Percentiles rank a stretch among this genome's conserved stretches.
Evolutionary conservation across 768 basidiomycete genomes (phyloP).

Genomic region (Phallus indusiatus): DNA sequence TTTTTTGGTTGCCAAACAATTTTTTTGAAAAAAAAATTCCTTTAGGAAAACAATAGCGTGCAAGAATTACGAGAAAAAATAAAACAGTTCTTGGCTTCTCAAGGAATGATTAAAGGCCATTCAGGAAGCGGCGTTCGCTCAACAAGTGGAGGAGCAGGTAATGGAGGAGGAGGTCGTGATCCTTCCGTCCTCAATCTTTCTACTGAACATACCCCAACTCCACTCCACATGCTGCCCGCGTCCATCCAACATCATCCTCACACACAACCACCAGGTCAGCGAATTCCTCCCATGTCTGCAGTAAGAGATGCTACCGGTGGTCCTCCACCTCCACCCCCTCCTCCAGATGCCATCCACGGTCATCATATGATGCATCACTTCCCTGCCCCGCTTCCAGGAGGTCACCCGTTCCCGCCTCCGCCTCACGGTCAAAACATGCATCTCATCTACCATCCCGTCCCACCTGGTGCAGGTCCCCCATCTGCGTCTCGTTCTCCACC

Average conservation of each 20-base stretch:
- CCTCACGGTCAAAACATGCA: conserved; percentile 39
- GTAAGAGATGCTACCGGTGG: conserved; percentile 3
- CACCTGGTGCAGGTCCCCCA: not conserved
- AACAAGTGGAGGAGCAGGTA: conserved; percentile 27
- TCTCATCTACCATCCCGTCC: conserved; percentile 12
- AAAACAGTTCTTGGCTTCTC: conserved; percentile 66
- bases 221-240: conserved; percentile 24
- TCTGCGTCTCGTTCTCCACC: conserved; percentile 16
- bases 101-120: conserved; percentile 87
- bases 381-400: conserved; percentile 1
- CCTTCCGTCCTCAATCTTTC: conserved; percentile 36
- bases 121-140: conserved; percentile 58
- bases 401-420: conserved; percentile 26
- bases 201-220: conserved; percentile 25
- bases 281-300: conserved; percentile 4
- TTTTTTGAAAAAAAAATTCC: too few species aligned
- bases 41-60: conserved; percentile 62
- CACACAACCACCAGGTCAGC: not conserved
- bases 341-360: not conserved
- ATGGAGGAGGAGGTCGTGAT: conserved; percentile 40
- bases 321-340: not conserved
- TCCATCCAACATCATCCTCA: not conserved
- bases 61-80: conserved; percentile 65
- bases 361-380: conserved; percentile 6
- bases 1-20: not conserved